Evolutionary conservation across 176 grass and related monocot genomes (phyloP), one percentile per base, ranked within the genome.

Genomic region (Carex littledalei): DNA sequence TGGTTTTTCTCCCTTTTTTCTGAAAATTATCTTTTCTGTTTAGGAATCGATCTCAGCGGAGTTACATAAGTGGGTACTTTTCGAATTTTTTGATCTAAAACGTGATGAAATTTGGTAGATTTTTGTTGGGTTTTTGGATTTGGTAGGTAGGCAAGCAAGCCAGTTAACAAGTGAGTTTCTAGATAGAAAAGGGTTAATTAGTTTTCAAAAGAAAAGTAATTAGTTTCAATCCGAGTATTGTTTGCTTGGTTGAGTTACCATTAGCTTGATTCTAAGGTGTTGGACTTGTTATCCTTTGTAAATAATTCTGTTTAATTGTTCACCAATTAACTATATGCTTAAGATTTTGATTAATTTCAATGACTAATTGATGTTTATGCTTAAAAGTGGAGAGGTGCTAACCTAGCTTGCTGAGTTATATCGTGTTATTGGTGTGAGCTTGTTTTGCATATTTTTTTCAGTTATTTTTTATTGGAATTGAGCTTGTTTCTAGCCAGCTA

Each of bases 71-170:
- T 52, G 43, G 10, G 41, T 24, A n/a, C 17, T 63, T 22, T 63
- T 82, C 41, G 7, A 17, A 15, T 1, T 82, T 82, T 37, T 37
- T 81, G 18, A 18, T 63, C 12, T 16, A 24, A 54, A 52, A 16
- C 53, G 7, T 22, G 60, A 52, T 65, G 37, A 16, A 53, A 15
- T 18, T 50, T 65, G 35, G 34, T 65, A 7, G 26, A 63, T 26
- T 82, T 68, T n/a, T 83, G 26, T 83, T 24, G 63, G n/a, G 61
- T 24, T 69, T 68, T 78, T 31, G 7, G 61, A 65, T 65, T 65
- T 64, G 79, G 34, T 82, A 26, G 79, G 63, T 83, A 18, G 81
- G 43, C 17, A 10, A 12, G 81, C 17, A 9, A 11, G 81, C 21
- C 22, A 65, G 79, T 82, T 31, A 32, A 29, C 49, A 57, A 56